Percentiles rank a stretch among this genome's conserved stretches.
Evolutionary conservation across 345 rosid species (phyloP).

Genomic region (Mercurialis annua): DNA sequence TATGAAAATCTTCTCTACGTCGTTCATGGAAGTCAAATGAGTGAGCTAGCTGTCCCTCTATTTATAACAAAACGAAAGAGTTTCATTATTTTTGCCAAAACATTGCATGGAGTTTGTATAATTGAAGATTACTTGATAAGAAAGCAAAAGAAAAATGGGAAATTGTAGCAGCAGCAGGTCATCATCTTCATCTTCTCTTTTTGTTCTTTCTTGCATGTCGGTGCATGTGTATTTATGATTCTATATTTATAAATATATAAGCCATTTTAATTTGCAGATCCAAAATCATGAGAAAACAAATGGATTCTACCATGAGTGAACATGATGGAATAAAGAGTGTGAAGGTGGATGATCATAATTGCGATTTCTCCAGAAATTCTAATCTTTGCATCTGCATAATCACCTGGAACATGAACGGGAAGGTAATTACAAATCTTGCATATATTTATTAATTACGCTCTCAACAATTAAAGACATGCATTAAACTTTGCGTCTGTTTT

Average conservation of each 20-base stretch:
- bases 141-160: slow-evolving; percentile 25
- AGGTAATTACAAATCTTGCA: slow-evolving; percentile 26
- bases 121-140: background rate
- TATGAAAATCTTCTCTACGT: background rate
- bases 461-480: too few relatives aligned
- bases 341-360: slow-evolving; percentile 30
- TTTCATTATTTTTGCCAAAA: background rate
- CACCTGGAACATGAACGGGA: slow-evolving; percentile 87
- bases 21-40: slow-evolving; percentile 4
- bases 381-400: slow-evolving; percentile 59
- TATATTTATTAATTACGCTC: background rate
- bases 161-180: slow-evolving; percentile 22
- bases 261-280: too few relatives aligned
- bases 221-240: too few relatives aligned
- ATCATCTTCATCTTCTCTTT: too few relatives aligned
- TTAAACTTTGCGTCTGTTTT: background rate
- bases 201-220: too few relatives aligned
- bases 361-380: slow-evolving; percentile 45
- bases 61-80: too few relatives aligned
- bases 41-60: background rate
- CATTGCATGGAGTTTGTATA: background rate
- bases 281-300: slow-evolving; percentile 21
- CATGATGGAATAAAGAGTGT: slow-evolving; percentile 55
- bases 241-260: background rate
- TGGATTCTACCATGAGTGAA: slow-evolving; percentile 10